Percentiles rank a stretch among this genome's conserved stretches.
Conservation (phyloP, 2,329 filamentous ascomycete species). For the Talaromyces sp. region DNA sequence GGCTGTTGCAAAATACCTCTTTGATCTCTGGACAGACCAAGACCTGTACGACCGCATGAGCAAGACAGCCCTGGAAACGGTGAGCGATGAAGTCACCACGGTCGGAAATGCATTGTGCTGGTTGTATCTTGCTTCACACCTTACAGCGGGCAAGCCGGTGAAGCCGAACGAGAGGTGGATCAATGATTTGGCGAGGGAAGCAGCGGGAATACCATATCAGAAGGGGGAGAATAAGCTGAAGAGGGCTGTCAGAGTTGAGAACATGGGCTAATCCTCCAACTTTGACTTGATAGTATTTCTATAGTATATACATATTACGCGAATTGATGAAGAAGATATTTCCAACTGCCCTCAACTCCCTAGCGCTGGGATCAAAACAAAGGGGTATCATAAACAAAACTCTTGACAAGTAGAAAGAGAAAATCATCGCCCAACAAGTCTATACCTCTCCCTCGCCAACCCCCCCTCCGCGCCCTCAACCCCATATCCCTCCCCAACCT, state of each 20-base stretch:
- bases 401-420: too few relatives aligned
- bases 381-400: conserved; percentile 13
- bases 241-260: conserved; percentile 29
- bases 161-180: conserved; percentile 64
- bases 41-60: conserved; percentile 66
- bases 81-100: conserved; percentile 78
- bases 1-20: conserved; percentile 64
- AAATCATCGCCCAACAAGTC: conserved; percentile 34
- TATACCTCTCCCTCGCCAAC: conserved; percentile 40
- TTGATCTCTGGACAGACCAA: conserved; percentile 63
- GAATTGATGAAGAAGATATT: background rate
- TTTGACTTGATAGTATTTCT: background rate
- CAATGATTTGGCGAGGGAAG: conserved; percentile 68
- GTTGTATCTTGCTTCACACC: conserved; percentile 71
- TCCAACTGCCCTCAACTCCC: background rate
- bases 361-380: background rate
- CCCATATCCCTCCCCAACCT: conserved; percentile 57
- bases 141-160: conserved; percentile 57
- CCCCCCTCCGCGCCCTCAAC: conserved; percentile 45
- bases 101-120: conserved; percentile 74
- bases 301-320: background rate
- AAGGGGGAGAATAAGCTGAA: conserved; percentile 59
- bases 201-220: conserved; percentile 58
- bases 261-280: conserved; percentile 20
- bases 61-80: conserved; percentile 59